Evolutionary conservation across 2,329 filamentous ascomycete species (phyloP).

Genomic region (Penicillium sp.): DNA sequence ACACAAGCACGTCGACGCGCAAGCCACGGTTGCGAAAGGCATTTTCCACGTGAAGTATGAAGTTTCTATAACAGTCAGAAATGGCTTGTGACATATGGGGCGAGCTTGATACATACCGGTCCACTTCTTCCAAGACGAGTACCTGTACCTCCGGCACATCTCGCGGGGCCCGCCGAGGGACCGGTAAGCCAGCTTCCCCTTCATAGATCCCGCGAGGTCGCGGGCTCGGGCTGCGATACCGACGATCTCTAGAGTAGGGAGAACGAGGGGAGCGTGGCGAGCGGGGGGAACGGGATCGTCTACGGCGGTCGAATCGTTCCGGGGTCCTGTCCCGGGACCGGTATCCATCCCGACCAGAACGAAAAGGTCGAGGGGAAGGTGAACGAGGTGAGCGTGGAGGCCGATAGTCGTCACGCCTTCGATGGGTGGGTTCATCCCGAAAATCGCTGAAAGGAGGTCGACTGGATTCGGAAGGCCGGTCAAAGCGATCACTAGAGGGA

Average conservation of each 20-base stretch:
- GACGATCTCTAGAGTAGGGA: constrained; percentile 62
- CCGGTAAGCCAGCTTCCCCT: constrained; percentile 62
- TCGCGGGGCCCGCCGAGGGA: constrained; percentile 69
- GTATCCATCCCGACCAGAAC: constrained; percentile 63
- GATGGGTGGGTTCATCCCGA: constrained; percentile 46
- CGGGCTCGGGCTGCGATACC: constrained; percentile 69
- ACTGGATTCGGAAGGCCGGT: constrained; percentile 36
- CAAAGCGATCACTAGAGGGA: constrained; percentile 43
- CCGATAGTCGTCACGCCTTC: constrained; percentile 63
- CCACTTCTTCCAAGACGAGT: constrained; percentile 73
- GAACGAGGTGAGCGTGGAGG: constrained; percentile 53
- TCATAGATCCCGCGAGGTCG: constrained; percentile 53
- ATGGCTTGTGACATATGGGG: constrained; percentile 13
- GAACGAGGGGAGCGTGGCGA: constrained; percentile 27
- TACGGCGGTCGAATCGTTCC: constrained; percentile 55
- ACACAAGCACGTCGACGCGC: constrained; percentile 73
- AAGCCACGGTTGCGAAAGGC: constrained; percentile 71
- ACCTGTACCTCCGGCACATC: constrained; percentile 89
- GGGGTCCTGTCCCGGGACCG: constrained; percentile 43
- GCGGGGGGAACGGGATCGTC: constrained; percentile 62
- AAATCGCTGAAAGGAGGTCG: constrained; percentile 48
- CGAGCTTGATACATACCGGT: constrained; percentile 43
- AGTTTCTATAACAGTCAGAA: constrained; percentile 55
- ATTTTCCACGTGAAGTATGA: constrained; percentile 77
- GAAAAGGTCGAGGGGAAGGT: constrained; percentile 58